Conservation (phyloP, 2,329 filamentous ascomycete genomes). For the Aspergillus oerlinghausenensis region DNA sequence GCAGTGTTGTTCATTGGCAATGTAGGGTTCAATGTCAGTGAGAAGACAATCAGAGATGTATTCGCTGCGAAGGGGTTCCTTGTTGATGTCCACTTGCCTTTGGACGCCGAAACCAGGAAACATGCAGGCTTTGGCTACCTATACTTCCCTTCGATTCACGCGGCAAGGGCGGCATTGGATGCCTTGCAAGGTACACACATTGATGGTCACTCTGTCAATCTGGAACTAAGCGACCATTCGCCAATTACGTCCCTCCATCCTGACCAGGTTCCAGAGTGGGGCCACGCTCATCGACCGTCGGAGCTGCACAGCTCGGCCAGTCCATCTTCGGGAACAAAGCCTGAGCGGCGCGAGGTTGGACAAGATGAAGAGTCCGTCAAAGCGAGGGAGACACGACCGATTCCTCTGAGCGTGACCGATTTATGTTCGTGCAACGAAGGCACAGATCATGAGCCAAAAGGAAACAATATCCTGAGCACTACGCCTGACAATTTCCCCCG, state of each 20-base stretch:
- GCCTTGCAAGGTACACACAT: slow-evolving; percentile 34
- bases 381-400: background rate
- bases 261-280: background rate
- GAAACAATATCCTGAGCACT: background rate
- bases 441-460: slow-evolving; percentile 1
- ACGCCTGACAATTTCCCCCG: slow-evolving; percentile 13
- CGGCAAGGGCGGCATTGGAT: slow-evolving; percentile 33
- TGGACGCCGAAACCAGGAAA: slow-evolving; percentile 27
- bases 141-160: slow-evolving; percentile 30
- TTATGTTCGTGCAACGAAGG: slow-evolving; percentile 9
- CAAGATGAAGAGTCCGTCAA: background rate
- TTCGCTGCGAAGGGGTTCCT: slow-evolving; percentile 36
- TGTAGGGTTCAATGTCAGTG: slow-evolving; percentile 35
- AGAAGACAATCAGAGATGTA: slow-evolving; percentile 32
- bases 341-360: background rate
- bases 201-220: slow-evolving; percentile 38
- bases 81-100: slow-evolving; percentile 31
- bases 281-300: background rate
- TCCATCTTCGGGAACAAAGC: background rate
- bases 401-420: slow-evolving; percentile 5
- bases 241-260: slow-evolving; percentile 16
- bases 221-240: slow-evolving; percentile 33
- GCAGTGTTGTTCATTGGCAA: slow-evolving; percentile 38
- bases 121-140: slow-evolving; percentile 41
- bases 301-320: background rate